Conservation (phyloP, 139 green algal genomes). For the Coelastrella sp. region DNA sequence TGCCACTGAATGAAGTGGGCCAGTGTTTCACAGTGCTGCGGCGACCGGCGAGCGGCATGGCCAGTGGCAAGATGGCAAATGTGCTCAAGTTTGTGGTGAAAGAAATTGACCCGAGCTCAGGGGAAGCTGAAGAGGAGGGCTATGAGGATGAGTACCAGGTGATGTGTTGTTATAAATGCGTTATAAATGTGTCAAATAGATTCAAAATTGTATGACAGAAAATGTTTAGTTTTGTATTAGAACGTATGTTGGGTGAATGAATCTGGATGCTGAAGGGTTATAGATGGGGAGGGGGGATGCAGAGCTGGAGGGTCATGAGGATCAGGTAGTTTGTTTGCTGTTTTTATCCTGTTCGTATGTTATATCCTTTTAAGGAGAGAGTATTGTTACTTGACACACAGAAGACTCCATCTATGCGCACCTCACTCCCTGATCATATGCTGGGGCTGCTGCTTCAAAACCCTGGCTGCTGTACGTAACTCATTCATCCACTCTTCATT, state of each 20-base stretch:
- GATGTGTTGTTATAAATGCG: background rate
- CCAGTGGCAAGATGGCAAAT: constrained; percentile 76
- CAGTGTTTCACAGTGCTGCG: constrained; percentile 87
- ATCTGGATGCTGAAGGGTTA: no score
- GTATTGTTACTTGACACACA: no score
- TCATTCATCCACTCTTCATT: background rate
- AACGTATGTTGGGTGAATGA: no score
- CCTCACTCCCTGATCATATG: background rate
- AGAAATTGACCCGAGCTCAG: constrained; percentile 95
- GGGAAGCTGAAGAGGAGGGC: constrained; percentile 92
- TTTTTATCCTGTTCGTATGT: no score
- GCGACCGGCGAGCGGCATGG: constrained; percentile 62
- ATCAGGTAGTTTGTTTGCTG: no score
- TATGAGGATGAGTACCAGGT: constrained; percentile 98
- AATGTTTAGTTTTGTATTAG: no score
- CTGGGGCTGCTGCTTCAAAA: background rate
- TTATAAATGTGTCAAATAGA: no score
- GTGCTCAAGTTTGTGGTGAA: constrained; percentile 96
- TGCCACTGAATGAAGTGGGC: constrained; percentile 83
- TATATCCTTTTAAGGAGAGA: no score
- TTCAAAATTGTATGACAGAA: no score
- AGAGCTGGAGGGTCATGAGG: no score
- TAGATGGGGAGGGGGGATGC: no score
- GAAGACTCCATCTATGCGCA: no score
- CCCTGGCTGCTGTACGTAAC: background rate